Evolutionary conservation across 805 yeast species (phyloP), one percentile per base, ranked within the genome.

Genomic region (Candida nanaspora): DNA sequence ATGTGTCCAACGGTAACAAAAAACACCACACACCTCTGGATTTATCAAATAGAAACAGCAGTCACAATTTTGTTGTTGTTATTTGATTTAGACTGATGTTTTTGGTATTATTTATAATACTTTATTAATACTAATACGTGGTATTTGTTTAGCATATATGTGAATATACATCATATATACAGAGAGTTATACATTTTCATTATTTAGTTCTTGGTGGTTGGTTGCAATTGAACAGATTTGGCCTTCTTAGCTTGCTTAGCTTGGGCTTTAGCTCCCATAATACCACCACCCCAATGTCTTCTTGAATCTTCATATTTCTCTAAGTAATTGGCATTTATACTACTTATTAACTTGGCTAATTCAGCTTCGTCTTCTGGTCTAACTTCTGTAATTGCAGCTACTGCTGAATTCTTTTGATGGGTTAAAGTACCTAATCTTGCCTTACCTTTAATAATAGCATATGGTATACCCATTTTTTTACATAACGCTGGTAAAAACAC

Each of bases 211-310:
- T n/a, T n/a, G n/a, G n/a, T n/a, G n/a, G n/a, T n/a, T n/a, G n/a
- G n/a, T n/a, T n/a, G n/a, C n/a, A n/a, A n/a, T n/a, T n/a, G n/a
- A n/a, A n/a, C 38, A 41, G 43, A 71, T 71, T 74, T 78, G 56
- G 78, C 80, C 63, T 69, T 80, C 82, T 83, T 85, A 58, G 76
- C 87, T 51, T 68, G 65, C 78, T 83, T 86, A 65, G 80, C 89
- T 63, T 76, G 76, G 63, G 96, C 87, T 78, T 88, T 89, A 61
- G 84, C 72, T 70, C 96, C 95, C 78, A 89, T 74, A 71, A 86
- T 66, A 79, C 97, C 97, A 80, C 97, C 97, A 80, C 96, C 96
- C 97, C 97, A 88, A 83, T 86, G 94, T 76, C 86, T 86, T 80
- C 94, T 88, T 66, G 76, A 63, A 59, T 88, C 96, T 66, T 88